Conservation (phyloP, 1,139 yeast species). For the Candida dubliniensis region DNA sequence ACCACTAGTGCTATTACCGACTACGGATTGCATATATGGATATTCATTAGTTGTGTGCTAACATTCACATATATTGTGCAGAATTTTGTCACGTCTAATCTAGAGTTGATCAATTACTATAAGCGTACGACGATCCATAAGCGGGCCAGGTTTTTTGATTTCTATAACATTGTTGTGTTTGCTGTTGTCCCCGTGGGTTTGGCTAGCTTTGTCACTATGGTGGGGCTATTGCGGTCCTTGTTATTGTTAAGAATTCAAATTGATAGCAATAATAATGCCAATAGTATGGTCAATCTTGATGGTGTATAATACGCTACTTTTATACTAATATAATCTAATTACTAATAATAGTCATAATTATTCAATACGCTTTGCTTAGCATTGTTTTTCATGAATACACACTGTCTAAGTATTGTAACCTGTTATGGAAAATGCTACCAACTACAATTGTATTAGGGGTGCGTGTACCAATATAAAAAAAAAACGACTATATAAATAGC, state of each 20-base stretch:
- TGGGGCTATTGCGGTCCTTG: slow-evolving; percentile 72
- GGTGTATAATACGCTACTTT: too few species aligned
- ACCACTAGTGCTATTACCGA: slow-evolving; percentile 53
- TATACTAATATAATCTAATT: background rate
- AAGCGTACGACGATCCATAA: slow-evolving; percentile 18
- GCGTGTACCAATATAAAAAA: too few species aligned
- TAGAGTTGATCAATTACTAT: slow-evolving; percentile 45
- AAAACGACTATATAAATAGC: too few species aligned
- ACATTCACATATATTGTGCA: slow-evolving; percentile 85
- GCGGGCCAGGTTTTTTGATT: slow-evolving; percentile 62
- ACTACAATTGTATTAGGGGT: too few species aligned
- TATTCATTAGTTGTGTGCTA: slow-evolving; percentile 77
- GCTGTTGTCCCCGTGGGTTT: slow-evolving; percentile 97
- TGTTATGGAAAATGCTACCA: too few species aligned
- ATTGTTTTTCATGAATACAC: background rate
- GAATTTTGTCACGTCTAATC: slow-evolving; percentile 83
- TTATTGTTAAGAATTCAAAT: slow-evolving; percentile 74
- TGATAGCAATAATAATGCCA: slow-evolving; percentile 25
- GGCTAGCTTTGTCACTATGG: slow-evolving; percentile 91
- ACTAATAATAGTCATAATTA: background rate
- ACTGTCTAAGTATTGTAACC: too few species aligned
- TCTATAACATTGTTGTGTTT: slow-evolving; percentile 85
- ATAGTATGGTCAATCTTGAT: too few species aligned
- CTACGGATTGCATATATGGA: slow-evolving; percentile 88
- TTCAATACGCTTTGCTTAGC: background rate